These are phyloP conservation scores for Penicillium parvum DNA, from an alignment of 495 filamentous ascomycete species.

Conservation along the genomic window DNA sequence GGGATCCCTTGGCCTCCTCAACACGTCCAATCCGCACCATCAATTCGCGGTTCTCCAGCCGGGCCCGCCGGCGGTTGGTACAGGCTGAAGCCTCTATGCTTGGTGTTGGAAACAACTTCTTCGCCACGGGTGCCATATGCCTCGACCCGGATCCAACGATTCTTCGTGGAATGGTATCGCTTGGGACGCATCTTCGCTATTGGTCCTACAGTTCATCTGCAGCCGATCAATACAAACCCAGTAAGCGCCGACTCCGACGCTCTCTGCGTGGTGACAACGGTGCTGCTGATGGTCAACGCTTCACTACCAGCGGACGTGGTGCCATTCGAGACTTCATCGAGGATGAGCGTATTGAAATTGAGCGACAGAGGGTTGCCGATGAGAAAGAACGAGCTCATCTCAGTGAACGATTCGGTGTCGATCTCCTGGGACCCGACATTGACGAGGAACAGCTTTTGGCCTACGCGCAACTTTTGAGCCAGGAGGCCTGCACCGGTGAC, in stretches of 20 bases:
- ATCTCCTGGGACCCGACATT: slow-evolving; percentile 64
- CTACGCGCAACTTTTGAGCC: slow-evolving; percentile 83
- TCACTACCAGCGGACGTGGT: slow-evolving; percentile 56
- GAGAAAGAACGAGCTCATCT: slow-evolving; percentile 60
- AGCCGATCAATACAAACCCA: slow-evolving; percentile 60
- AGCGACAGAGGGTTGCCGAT: slow-evolving; percentile 63
- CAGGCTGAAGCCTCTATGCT: slow-evolving; percentile 65
- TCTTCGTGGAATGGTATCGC: slow-evolving; percentile 85
- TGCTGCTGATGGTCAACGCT: slow-evolving; percentile 47
- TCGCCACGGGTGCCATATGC: slow-evolving; percentile 75
- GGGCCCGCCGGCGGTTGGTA: slow-evolving; percentile 68
- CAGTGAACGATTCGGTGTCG: slow-evolving; percentile 74
- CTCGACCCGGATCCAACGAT: slow-evolving; percentile 86
- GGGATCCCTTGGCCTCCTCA: slow-evolving; percentile 88
- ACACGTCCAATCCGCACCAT: slow-evolving; percentile 78
- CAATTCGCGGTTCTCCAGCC: slow-evolving; percentile 79
- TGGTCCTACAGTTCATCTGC: slow-evolving; percentile 84
- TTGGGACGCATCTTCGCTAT: slow-evolving; percentile 82
- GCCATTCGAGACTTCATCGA: slow-evolving; percentile 74
- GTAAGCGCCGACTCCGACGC: slow-evolving; percentile 58
- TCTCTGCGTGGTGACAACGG: slow-evolving; percentile 56
- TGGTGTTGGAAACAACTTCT: slow-evolving; percentile 70
- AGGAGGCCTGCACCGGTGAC: slow-evolving; percentile 66
- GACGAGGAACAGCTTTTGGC: slow-evolving; percentile 84
- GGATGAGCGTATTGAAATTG: slow-evolving; percentile 74